Base-by-base conservation (phyloP, 495 filamentous ascomycete species). In the Hypoxylon lienhwacheense region DNA sequence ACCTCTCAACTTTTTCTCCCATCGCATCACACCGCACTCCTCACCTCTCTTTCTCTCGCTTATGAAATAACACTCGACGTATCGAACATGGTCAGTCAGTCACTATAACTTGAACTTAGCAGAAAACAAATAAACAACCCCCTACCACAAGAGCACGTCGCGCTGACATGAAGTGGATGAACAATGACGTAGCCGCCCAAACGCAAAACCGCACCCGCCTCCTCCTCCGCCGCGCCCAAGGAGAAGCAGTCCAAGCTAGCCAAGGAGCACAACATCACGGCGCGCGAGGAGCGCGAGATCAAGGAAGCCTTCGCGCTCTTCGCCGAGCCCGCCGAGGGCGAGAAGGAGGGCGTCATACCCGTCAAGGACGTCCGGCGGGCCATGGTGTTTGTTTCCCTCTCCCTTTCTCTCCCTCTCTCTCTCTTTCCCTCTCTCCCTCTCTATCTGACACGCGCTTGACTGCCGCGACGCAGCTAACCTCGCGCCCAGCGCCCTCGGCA, bases 281-380 rank as follows among this genome's bases (percentile, higher is more conserved):
- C 81, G 15, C 82, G 83, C 40, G 86, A 96, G 73, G 93, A 98
- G 66, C 76, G 80, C 57, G 90, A 96, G 68, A 96, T 98, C 61
- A 82, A 82, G 61, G 90, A 96, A 69, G 91, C 90, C 11, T 98
- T 93, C 71, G 71, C 79, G 22, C 77, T 97, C 12, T 98, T 97
- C 70, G 72, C 87, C 1, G 78, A 86, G 44, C 80, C 84, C 24
- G 82, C 83, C 63, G 76, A 82, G 2, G 78, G 80, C 53, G 83
- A 88, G 56, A 84, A 85, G 48, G 81, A 88, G 37, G 86, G 85
- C 55, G 84, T 90, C 11, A 85, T 96, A 37, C 77, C 81, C 6
- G 81, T 79, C n/a, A 76, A 78, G 50, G 90, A 96, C 71, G 86
- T 96, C 44, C 78, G 88, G 32, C 83, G 89, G 60, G 89, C 87